Evolutionary conservation across 495 filamentous ascomycete species (phyloP), one percentile per base, ranked within the genome.

Genomic region (Lophium mytilinum): DNA sequence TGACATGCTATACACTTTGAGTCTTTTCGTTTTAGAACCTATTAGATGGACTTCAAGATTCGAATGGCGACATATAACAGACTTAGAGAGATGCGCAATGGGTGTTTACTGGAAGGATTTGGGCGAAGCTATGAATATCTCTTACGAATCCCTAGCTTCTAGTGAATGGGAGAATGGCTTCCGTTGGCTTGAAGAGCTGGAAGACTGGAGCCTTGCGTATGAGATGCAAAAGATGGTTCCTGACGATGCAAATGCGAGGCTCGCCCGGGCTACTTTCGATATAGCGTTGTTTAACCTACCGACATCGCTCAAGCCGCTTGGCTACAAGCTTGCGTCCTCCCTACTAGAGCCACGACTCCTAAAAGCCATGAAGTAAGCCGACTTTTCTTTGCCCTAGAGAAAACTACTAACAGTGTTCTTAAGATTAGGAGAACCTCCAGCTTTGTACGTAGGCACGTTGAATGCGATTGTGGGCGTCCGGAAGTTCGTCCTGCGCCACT

Each of bases 1-100:
- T 11, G 84, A 88, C 57, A 76, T 88, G 68, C 73, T 89, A 1
- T 89, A 84, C 68, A 87, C 84, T 1, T 75, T 88, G 0, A 76
- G 74, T 11, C 73, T 86, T 0, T 87, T 86, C 65, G 76, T 81
- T 0, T 62, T 74, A 1, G 77, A 87, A 58, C 84, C 83, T 0
- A 69, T 78, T 43, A 68, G 74, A 6, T 89, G 83, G 70, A 76
- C 81, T 9, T 62, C 72, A 9, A 61, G 66, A 6, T 85, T 78
- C 64, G 85, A 89, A 60, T 89, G 84, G 84, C 76, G 85, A 4
- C 15, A 66, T 1, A 62, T 86, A 49, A 82, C 73, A 21, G 78
- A 82, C 0, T 71, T 87, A 58, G 85, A 88, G 67, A 71, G 68
- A n/a, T 86, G 83, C 58, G 56, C 56, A 41, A 52, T 52, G 49